Evolutionary conservation across 768 basidiomycete genomes (phyloP).

Genomic region (Termitomyces sp.): DNA sequence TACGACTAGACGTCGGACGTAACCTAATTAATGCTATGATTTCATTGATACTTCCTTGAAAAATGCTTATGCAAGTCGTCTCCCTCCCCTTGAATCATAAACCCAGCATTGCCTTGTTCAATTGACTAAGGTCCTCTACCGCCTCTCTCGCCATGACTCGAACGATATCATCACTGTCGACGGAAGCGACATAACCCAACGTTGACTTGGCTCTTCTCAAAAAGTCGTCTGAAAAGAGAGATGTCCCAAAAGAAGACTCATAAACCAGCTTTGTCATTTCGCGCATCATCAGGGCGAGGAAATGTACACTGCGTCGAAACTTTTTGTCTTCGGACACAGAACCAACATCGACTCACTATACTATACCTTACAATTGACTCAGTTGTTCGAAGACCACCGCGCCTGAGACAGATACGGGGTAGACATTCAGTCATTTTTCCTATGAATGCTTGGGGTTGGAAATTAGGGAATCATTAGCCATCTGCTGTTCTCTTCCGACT

Average conservation of each 20-base stretch:
- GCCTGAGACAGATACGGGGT: slow-evolving; percentile 96
- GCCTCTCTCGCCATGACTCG: slow-evolving; percentile 75
- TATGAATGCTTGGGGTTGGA: background rate
- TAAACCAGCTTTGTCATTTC: slow-evolving; percentile 48
- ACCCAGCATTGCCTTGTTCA: slow-evolving; percentile 42
- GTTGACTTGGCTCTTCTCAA: slow-evolving; percentile 52
- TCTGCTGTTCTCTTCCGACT: background rate
- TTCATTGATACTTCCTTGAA: background rate
- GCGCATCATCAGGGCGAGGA: slow-evolving; percentile 67
- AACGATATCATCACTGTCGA: slow-evolving; percentile 69
- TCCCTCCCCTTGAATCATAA: slow-evolving; percentile 15
- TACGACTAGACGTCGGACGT: background rate
- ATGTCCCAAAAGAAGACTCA: slow-evolving; percentile 25
- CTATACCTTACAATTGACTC: slow-evolving; percentile 83
- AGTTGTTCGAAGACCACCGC: slow-evolving; percentile 54
- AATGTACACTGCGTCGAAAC: slow-evolving; percentile 73
- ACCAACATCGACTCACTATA: slow-evolving; percentile 47
- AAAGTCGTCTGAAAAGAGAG: slow-evolving; percentile 28
- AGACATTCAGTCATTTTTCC: slow-evolving; percentile 25
- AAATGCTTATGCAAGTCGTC: background rate
- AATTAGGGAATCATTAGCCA: background rate
- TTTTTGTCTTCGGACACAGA: slow-evolving; percentile 18
- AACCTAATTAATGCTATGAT: background rate
- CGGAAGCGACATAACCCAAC: slow-evolving; percentile 60
- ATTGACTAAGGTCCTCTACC: slow-evolving; percentile 43